Evolutionary conservation across 163 green algal species (phyloP), one percentile per base, ranked within the genome.

Genomic region (Volvox carteri): DNA sequence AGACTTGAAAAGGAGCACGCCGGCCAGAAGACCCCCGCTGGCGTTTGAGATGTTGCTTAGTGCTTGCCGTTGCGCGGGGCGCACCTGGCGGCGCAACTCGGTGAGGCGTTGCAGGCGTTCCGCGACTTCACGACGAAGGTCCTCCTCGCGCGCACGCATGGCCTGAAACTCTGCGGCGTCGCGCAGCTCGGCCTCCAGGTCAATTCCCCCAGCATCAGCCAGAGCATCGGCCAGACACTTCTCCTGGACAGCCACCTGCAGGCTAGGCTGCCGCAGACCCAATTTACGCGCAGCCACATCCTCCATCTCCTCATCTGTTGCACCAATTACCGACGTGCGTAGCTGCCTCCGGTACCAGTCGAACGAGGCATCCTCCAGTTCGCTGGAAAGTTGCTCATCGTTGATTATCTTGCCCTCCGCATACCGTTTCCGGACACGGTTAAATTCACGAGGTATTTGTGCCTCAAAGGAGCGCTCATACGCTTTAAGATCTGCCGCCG

Each of bases 281-380:
- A 90, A 35, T 70, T 75, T 80, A 1, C 85, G 74, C 5, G 33
- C 41, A 8, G 85, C 74, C 33, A 90, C 44, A 18, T 90, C 85
- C 60, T 84, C 67, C 75, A 74, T 62, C 2, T 90, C 74, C 56
- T 90, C 85, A 28, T 90, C 85, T 3, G 85, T 86, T 23, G 77
- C 85, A 25, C 85, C 85, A 35, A 90, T 28, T 18, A 81, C 75
- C 7, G 60, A 73, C 28, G 75, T 90, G 25, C 85, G 85, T 60
- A 90, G 46, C 75, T 85, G 75, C 62, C 85, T 77, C 18, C 85
- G 85, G 67, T 94, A 94, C 62, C 89, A 94, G 52, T 92, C 86
- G 60, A 86, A 93, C 9, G 86, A 85, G 28, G 91, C 91, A n/a
- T 94, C 91, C 72, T 94, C 86, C 46, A 94, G 58, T 84, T 94